Conservation (phyloP, 1,284 basidiomycete species). For the Cryptococcus neoformans region DNA sequence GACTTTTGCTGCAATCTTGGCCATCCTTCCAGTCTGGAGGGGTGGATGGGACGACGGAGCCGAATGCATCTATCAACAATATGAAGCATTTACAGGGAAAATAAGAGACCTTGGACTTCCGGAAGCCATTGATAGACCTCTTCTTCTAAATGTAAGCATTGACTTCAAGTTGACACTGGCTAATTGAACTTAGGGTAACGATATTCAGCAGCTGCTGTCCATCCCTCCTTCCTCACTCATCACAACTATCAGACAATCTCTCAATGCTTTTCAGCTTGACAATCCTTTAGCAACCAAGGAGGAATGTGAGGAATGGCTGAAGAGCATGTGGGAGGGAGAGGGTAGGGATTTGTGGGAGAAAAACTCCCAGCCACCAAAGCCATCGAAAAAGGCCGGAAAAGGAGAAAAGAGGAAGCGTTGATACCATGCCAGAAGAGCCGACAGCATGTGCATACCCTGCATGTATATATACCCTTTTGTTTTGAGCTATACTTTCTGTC, state of each 20-base stretch:
- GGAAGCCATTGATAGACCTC: constrained; percentile 62
- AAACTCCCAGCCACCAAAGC: constrained; percentile 3
- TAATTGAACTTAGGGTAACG: constrained; percentile 60
- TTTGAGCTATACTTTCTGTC: too few relatives aligned
- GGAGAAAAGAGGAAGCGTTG: constrained; percentile 26
- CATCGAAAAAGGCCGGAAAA: not conserved
- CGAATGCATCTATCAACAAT: constrained; percentile 56
- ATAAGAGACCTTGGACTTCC: constrained; percentile 64
- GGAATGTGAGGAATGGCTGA: constrained; percentile 67
- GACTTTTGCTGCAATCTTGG: constrained; percentile 69
- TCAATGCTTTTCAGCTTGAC: constrained; percentile 79
- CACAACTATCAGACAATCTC: constrained; percentile 59
- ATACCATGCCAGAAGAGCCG: not conserved
- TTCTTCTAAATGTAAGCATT: constrained; percentile 68
- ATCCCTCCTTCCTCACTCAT: constrained; percentile 67
- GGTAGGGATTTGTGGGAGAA: constrained; percentile 23
- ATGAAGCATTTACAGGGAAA: constrained; percentile 62
- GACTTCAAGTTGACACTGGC: not conserved
- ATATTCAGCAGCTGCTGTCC: constrained; percentile 59
- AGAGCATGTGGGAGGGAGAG: constrained; percentile 29
- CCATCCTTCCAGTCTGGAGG: constrained; percentile 61
- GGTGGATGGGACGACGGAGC: constrained; percentile 53
- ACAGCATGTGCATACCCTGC: not conserved
- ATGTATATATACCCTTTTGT: not conserved
- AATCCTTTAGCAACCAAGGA: constrained; percentile 64